Conservation (phyloP, 371 early-diverging fungal species). For the Basidiobolus meristosporus region DNA sequence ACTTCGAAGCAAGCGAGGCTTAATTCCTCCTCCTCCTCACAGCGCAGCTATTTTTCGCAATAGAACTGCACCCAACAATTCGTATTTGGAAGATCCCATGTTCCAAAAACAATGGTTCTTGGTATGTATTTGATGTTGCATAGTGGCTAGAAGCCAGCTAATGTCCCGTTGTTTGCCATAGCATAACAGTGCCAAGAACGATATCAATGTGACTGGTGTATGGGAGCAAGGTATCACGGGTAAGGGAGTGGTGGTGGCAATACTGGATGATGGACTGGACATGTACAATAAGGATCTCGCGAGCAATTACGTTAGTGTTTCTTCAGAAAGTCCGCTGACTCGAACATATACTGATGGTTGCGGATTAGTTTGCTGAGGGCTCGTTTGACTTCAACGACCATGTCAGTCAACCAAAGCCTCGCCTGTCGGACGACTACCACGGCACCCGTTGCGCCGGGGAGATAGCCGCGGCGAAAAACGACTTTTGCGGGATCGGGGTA, state of each 20-base stretch:
- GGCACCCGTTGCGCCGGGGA: constrained; percentile 96
- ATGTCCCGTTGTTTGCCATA: constrained; percentile 5
- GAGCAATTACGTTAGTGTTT: constrained; percentile 64
- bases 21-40: too few relatives aligned
- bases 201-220: constrained; percentile 82
- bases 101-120: constrained; percentile 71
- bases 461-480: constrained; percentile 77
- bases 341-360: neutral
- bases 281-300: constrained; percentile 60
- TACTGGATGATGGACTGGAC: constrained; percentile 92
- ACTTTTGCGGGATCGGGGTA: constrained; percentile 87
- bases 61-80: too few relatives aligned
- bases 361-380: constrained; percentile 44
- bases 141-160: neutral
- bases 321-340: too few relatives aligned
- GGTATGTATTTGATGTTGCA: constrained; percentile 18
- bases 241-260: constrained; percentile 59
- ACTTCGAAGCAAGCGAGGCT: too few relatives aligned
- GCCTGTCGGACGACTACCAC: constrained; percentile 63
- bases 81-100: constrained; percentile 42
- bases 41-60: too few relatives aligned
- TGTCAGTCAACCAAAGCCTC: constrained; percentile 56
- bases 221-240: constrained; percentile 86
- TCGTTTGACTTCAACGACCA: constrained; percentile 89
- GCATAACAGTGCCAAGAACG: constrained; percentile 60